phyloP scores from a whole-genome alignment of 345 rosid genomes.

The Viola odorata region DNA sequence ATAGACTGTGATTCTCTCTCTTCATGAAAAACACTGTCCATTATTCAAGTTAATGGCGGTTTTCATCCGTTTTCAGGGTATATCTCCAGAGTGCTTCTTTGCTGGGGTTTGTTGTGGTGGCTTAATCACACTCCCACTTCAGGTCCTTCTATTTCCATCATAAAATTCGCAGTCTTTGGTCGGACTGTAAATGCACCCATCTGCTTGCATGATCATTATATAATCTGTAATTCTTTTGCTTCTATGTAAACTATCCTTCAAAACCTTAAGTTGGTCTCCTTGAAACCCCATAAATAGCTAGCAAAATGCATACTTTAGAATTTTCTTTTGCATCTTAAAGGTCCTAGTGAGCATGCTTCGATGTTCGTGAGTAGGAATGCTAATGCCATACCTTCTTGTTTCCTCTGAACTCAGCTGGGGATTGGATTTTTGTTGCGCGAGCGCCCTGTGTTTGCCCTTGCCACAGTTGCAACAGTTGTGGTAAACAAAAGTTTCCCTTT shows the following conservation, averaged over 20 bases:
- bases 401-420: constrained; percentile 40
- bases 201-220: too few species aligned
- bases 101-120: constrained; percentile 95
- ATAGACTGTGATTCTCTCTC: too few species aligned
- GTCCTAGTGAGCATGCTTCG: neutral
- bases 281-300: too few species aligned
- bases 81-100: constrained; percentile 78
- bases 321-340: neutral
- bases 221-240: too few species aligned
- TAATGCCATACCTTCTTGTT: constrained; percentile 10
- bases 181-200: too few species aligned
- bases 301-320: constrained; percentile 2
- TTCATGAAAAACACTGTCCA: too few species aligned
- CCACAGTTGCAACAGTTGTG: constrained; percentile 77
- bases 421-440: constrained; percentile 73
- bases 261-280: too few species aligned
- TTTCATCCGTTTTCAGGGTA: too few species aligned
- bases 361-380: neutral
- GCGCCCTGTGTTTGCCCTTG: constrained; percentile 65
- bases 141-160: constrained; percentile 37
- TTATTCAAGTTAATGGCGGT: too few species aligned
- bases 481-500: constrained; percentile 23
- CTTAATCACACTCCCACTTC: constrained; percentile 76
- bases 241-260: too few species aligned
- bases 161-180: neutral